Evolutionary conservation across 108 stramenopile genomes (phyloP).

Genomic region (Skeletonema grethae): DNA sequence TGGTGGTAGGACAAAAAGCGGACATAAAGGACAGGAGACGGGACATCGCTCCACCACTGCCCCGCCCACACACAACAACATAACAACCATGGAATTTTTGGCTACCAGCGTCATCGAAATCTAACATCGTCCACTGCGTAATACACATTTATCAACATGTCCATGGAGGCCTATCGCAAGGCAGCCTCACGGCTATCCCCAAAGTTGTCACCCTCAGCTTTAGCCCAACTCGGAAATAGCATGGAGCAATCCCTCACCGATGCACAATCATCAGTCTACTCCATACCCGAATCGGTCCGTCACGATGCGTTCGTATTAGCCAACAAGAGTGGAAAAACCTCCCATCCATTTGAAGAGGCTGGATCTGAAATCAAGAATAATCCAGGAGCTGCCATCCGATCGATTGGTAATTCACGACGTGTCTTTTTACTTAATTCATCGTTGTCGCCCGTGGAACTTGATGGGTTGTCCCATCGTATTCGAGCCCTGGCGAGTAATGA

Average conservation of each 20-base stretch:
- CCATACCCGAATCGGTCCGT: conserved; percentile 40
- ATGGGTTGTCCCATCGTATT: conserved; percentile 79
- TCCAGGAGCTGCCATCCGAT: conserved; percentile 58
- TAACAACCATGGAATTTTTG: not conserved
- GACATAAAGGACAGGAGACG: too few species aligned
- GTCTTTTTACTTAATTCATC: conserved; percentile 72
- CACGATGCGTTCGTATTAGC: conserved; percentile 19
- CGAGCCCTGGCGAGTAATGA: conserved; percentile 60
- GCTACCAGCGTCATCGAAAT: not conserved
- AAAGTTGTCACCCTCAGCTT: conserved; percentile 10
- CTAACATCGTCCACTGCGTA: not conserved
- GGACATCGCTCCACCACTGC: too few species aligned
- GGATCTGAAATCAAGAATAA: not conserved
- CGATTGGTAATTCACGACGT: conserved; percentile 72
- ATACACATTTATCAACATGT: not conserved
- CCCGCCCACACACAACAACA: too few species aligned
- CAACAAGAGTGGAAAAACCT: not conserved
- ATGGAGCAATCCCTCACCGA: conserved; percentile 20
- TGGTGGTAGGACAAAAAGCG: too few species aligned
- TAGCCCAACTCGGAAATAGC: conserved; percentile 21
- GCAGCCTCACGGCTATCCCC: conserved; percentile 22
- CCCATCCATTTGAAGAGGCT: not conserved
- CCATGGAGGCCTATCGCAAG: conserved; percentile 12
- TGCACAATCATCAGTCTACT: conserved; percentile 25
- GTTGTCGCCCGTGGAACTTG: conserved; percentile 61